Evolutionary conservation across 148 eudicot species (phyloP), one percentile per base, ranked within the genome.

Genomic region (Dianthus caryophyllus): DNA sequence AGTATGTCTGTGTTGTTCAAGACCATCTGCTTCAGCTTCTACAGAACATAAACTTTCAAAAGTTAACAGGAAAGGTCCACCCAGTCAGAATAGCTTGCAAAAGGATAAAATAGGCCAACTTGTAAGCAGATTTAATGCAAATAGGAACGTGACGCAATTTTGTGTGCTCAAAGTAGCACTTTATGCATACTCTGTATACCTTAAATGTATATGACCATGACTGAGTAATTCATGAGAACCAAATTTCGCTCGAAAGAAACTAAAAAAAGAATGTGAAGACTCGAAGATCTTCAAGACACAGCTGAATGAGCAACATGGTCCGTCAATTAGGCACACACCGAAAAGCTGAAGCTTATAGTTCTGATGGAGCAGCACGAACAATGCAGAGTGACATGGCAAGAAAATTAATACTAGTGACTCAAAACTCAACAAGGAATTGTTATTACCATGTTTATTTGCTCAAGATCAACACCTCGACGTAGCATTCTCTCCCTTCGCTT

Each of bases 401-500:
- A 56, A 20, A 57, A 57, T 29, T 31, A 57, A 57, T 29, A 39
- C 29, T 22, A 18, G 12, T 0, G 10, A 59, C 13, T 12, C 64
- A 59, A 10, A 33, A 47, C 47, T 47, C 58, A 44, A 51, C 14
- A 16, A 63, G 20, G 47, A 72, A 47, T 20, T 33, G 38, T 52
- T 62, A 78, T 86, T 87, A 95, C 99, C 84, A 22, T 70, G 76
- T 88, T 90, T 70, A 95, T 87, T 70, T 85, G 73, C 80, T 86
- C 85, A 69, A 88, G 91, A 85, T 90, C 96, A 68, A 91, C 93
- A 68, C 97, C 97, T 64, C 94, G 94, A 36, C 38, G 69, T 27
- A 83, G 46, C 97, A 95, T 87, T 78, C 97, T 85, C 74, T 90
- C 97, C 64, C 87, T 74, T 27, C 97, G 93, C 84, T 88, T 90